Evolutionary conservation across 305 asterid species (phyloP), one percentile per base, ranked within the genome.

Genomic region (Solanum hybrid): DNA sequence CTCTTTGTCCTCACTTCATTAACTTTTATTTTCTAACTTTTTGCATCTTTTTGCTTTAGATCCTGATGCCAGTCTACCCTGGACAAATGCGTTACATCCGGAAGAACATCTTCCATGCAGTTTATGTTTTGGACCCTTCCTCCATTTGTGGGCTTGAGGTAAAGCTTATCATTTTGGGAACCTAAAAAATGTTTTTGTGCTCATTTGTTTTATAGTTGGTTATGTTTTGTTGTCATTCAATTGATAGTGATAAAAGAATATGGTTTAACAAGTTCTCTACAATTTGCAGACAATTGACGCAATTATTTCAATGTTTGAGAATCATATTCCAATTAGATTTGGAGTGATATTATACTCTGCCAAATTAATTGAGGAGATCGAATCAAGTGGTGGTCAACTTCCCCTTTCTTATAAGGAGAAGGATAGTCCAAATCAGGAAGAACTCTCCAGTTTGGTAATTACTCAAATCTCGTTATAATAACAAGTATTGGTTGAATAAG

Each of bases 21-120:
- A 5, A 34, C 34, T 24, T 36, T 67, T 42, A 57, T 71, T 73
- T 90, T 80, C 64, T 40, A 46, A 64, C 31, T 13, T 57, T 87
- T 86, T 89, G 88, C 87, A 89, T 91, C 88, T 83, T 88, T 75
- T 74, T 35, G 92, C 71, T 86, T 36, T 92, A 98, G 99, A 92
- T 98, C 92, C 91, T 98, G 95, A 98, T 98, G 99, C 99, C 99
- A 74, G 99, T 95, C 93, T 98, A 91, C 93, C 99, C 99, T 92
- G 99, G 99, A 89, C 99, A 98, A 96, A 82, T 97, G 91, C 98
- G 98, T 46, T 96, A 98, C 94, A 97, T 98, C 90, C 99, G 99
- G 86, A 98, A 98, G 92, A 98, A 98, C 91, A 92, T 98, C 91
- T 98, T 95, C 94, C 98, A 98, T 90, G 98, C 99, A 51, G 99